A percentile compares a stretch with the other conserved stretches of the same genome.
Conservation (phyloP, 345 rosid species). For the Pugionium cornutum region DNA sequence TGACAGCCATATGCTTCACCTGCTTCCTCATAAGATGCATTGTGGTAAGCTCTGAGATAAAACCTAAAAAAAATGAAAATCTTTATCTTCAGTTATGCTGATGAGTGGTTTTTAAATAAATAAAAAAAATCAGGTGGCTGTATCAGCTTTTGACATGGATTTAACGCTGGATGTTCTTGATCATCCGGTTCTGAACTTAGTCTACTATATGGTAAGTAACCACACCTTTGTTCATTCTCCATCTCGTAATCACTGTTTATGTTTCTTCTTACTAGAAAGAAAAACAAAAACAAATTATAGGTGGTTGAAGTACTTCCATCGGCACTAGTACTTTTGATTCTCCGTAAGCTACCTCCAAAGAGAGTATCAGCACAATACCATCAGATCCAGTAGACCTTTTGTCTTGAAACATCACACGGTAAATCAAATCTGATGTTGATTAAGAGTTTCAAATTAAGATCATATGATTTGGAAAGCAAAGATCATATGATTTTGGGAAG, state of each 20-base stretch:
- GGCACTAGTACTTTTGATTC: slow-evolving; percentile 82
- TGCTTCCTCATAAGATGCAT: slow-evolving; percentile 93
- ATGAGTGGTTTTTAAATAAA: not conserved
- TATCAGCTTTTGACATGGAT: slow-evolving; percentile 75
- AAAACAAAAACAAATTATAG: slow-evolving; percentile 46
- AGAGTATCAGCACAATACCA: slow-evolving; percentile 94
- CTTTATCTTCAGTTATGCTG: not conserved
- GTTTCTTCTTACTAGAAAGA: not conserved
- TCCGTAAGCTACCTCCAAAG: slow-evolving; percentile 94
- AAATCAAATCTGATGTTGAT: slow-evolving; percentile 22
- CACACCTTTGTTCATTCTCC: not conserved
- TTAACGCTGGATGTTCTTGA: slow-evolving; percentile 85
- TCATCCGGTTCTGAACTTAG: slow-evolving; percentile 89
- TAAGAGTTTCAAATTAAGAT: slow-evolving; percentile 16
- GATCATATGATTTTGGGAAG: no score
- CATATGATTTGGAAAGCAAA: no score
- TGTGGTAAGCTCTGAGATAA: slow-evolving; percentile 61
- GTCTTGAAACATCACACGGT: slow-evolving; percentile 39
- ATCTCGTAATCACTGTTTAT: not conserved
- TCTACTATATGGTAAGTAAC: slow-evolving; percentile 78
- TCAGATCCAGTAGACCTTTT: slow-evolving; percentile 60
- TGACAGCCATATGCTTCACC: slow-evolving; percentile 93
- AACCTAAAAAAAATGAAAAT: not conserved
- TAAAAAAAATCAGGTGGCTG: slow-evolving; percentile 55
- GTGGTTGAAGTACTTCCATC: slow-evolving; percentile 96